Base-by-base conservation (phyloP, 768 basidiomycete genomes). In the Pleurotus cornucopiae region DNA sequence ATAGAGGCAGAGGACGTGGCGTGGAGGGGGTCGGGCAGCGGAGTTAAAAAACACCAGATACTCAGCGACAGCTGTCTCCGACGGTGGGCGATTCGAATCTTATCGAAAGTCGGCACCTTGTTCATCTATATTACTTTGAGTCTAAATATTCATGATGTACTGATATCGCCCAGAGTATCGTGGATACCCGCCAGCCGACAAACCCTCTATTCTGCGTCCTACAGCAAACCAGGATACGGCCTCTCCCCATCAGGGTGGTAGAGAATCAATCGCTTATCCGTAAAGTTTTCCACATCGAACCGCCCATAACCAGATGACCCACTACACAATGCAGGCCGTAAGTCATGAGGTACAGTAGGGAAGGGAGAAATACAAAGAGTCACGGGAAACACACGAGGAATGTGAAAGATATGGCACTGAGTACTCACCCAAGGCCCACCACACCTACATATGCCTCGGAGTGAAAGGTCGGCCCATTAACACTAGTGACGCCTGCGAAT, bases 381-480 rank as follows among this genome's bases (percentile, higher is more conserved):
- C 23, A 25, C 1, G 23, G 5, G 0, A 25, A 25, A 25, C 5
- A 25, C 23, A 25, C 23, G 5, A 25, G 23, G 23, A 5, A 25
- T 25, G 23, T 1, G 23, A 25, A 25, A 25, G 23, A 25, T 25
- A 25, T 25, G 23, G 23, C 23, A 25, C 16, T 5, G 48, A 26
- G 23, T 30, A 53, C 75, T 54, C 63, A 82, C 81, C 79, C 76
- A 16, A 82, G 67, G 0, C 81, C 81, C 3, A 71, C 60, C 6
- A 73, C 56, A 13, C 74, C 71, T 48, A 73, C 65, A 6, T 57
- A 54, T 5, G 69, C 61, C 59, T 85, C 80, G 6, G 65, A 61
- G 56, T 82, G 77, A 20, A 83, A 60, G 3, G 80, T 80, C 2
- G 76, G 65, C 0, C 82, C 83, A 57, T 86, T 86, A 60, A 86